These are phyloP conservation scores for Cutaneotrichosporon sp. DNA, from an alignment of 1,284 basidiomycete genomes.

Conservation along the genomic window DNA sequence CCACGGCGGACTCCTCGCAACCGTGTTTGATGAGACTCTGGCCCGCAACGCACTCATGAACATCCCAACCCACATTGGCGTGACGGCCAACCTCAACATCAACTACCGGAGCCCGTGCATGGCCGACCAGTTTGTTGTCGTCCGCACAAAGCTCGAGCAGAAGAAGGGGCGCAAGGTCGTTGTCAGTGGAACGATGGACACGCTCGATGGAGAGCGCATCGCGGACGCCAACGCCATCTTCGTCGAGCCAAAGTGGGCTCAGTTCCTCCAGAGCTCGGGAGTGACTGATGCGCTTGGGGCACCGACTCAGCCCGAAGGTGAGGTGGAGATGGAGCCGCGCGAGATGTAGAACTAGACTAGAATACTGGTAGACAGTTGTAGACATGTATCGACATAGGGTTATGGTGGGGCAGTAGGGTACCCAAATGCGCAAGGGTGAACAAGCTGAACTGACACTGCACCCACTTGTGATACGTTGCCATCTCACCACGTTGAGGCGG, in stretches of 20 bases:
- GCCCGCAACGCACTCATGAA: conserved; percentile 78
- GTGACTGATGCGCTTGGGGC: conserved; percentile 49
- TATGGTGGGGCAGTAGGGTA: too few relatives aligned
- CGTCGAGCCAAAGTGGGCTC: conserved; percentile 79
- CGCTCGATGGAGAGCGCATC: conserved; percentile 71
- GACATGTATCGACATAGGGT: conserved; percentile 5
- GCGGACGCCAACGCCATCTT: conserved; percentile 76
- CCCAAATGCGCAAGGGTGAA: too few relatives aligned
- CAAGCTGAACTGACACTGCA: neutral
- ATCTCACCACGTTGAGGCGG: too few relatives aligned
- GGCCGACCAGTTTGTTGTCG: conserved; percentile 67
- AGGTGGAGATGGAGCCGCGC: neutral
- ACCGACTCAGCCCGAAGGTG: conserved; percentile 19
- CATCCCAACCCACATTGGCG: conserved; percentile 84
- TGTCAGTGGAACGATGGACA: conserved; percentile 72
- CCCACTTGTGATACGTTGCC: too few relatives aligned
- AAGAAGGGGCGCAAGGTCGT: conserved; percentile 71
- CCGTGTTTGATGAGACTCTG: conserved; percentile 81
- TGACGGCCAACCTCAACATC: conserved; percentile 77
- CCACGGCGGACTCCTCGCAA: conserved; percentile 89
- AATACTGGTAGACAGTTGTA: conserved; percentile 1
- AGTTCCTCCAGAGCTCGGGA: conserved; percentile 61
- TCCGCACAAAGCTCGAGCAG: conserved; percentile 61
- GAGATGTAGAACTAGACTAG: conserved; percentile 10
- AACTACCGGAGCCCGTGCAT: conserved; percentile 76